Base-by-base conservation (phyloP, 179 eudicot species). In the Silene noctiflora region DNA sequence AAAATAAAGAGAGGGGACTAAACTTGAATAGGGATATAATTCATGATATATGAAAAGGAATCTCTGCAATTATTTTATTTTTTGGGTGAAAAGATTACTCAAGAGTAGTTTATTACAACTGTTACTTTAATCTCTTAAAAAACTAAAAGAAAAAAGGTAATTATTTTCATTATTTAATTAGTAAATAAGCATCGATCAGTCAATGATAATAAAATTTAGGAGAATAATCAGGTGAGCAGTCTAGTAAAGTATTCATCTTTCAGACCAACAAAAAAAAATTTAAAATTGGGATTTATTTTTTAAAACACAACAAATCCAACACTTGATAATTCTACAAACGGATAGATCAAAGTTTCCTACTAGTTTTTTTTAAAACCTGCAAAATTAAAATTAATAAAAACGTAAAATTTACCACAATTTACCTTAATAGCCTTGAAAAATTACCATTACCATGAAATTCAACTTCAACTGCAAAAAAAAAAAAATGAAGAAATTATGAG, bases 11-110 rank as follows among this genome's bases (percentile, higher is more conserved):
- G 65, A 51, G 56, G 31, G 42, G 77, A 69, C 84, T 51, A 63
- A 61, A 74, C 51, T 74, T 35, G 71, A 78, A 74, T 81, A 70
- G 79, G 81, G 81, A 78, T 78, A 81, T 75, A 56, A 78, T 81
- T 63, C 78, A 70, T 17, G 11, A 6, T 10, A 44, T 21, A 1
- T 35, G 27, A 78, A 74, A 35, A 35, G 0, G 42, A 35, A 35
- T 35, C 0, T 35, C 9, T 1, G 9, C 8, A 35, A 35, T 35
- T 35, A 35, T 35, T 35, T 35, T 35, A 35, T 35, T 35, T 35
- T 35, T 35, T 35, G 42, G 42, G 5, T 4, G 0, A 35, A 5
- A 35, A 35, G 0, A 35, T 35, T 35, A 35, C 6, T 35, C 8
- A 35, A 35, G 42, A 6, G 42, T 35, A 35, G 7, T 39, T 51